These are phyloP conservation scores for Saposhnikovia divaricata DNA, from an alignment of 129 eudicot species.

Conservation along the genomic window DNA sequence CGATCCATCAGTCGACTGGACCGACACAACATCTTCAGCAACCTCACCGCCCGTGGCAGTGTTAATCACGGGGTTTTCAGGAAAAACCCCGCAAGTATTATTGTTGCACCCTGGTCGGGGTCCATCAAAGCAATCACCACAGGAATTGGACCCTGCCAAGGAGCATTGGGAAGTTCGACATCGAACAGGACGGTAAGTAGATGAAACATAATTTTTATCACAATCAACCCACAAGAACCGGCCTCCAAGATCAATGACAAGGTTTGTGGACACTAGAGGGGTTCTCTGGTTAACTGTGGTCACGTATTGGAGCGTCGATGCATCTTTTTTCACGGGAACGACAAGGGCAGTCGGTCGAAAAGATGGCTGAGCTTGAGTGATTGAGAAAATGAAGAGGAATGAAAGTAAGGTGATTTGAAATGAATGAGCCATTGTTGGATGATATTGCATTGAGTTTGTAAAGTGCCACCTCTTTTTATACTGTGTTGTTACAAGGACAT, in stretches of 20 bases:
- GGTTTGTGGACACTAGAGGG: constrained; percentile 29
- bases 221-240: constrained; percentile 13
- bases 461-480: not conserved
- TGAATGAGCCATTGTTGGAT: constrained; percentile 23
- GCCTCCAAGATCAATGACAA: constrained; percentile 15
- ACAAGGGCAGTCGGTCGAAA: constrained; percentile 54
- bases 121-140: not conserved
- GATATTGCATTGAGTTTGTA: not conserved
- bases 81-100: constrained; percentile 6
- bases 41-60: constrained; percentile 1
- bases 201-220: constrained; percentile 9
- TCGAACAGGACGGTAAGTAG: not conserved
- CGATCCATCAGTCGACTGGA: constrained; percentile 11
- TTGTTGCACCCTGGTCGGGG: constrained; percentile 18
- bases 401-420: constrained; percentile 2
- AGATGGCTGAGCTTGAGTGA: constrained; percentile 36
- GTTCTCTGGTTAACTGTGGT: constrained; percentile 43
- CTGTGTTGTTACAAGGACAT: not conserved
- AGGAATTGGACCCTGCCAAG: not conserved
- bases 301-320: constrained; percentile 52
- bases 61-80: not conserved
- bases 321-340: constrained; percentile 54
- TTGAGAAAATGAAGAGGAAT: constrained; percentile 18
- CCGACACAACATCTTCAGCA: not conserved
- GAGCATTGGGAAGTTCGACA: constrained; percentile 7